phyloP scores from a whole-genome alignment of 768 basidiomycete species.

The Lentinula detonsa region DNA sequence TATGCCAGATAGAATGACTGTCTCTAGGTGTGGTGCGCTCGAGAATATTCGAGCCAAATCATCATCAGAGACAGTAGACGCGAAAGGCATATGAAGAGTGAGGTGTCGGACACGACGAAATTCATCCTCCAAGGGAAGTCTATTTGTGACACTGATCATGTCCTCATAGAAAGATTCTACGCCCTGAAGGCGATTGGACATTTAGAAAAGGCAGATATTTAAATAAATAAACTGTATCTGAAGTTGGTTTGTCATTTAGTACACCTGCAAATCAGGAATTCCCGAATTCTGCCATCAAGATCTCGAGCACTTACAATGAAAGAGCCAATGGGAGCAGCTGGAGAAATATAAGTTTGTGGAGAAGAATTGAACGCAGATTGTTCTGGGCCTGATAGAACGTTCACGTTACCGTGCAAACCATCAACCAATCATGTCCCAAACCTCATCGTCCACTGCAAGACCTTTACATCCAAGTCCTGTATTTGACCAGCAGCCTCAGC shows the following conservation, averaged over 20 bases:
- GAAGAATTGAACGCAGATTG: neutral
- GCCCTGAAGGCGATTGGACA: conserved; percentile 6
- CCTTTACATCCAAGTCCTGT: conserved; percentile 22
- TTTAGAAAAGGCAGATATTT: neutral
- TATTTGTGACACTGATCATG: conserved; percentile 48
- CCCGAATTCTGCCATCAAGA: neutral
- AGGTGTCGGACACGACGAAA: conserved; percentile 57
- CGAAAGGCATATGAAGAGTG: conserved; percentile 35
- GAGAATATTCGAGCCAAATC: conserved; percentile 51
- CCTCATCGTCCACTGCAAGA: conserved; percentile 41
- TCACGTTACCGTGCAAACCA: conserved; percentile 3
- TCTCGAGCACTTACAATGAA: conserved; percentile 2
- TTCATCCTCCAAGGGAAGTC: conserved; percentile 55
- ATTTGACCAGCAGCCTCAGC: conserved; percentile 25
- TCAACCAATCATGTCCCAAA: conserved; percentile 31
- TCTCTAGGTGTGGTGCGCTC: conserved; percentile 60
- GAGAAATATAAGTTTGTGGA: neutral
- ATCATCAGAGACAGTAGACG: conserved; percentile 37
- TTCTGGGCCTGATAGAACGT: conserved; percentile 1
- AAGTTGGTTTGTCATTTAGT: neutral
- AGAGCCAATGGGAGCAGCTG: conserved; percentile 1
- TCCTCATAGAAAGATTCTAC: conserved; percentile 39
- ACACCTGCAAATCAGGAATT: neutral
- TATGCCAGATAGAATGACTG: conserved; percentile 64
- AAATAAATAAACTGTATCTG: conserved; percentile 4